Evolutionary conservation across 495 filamentous ascomycete species (phyloP), one percentile per base, ranked within the genome.

Genomic region (Neurospora africana): DNA sequence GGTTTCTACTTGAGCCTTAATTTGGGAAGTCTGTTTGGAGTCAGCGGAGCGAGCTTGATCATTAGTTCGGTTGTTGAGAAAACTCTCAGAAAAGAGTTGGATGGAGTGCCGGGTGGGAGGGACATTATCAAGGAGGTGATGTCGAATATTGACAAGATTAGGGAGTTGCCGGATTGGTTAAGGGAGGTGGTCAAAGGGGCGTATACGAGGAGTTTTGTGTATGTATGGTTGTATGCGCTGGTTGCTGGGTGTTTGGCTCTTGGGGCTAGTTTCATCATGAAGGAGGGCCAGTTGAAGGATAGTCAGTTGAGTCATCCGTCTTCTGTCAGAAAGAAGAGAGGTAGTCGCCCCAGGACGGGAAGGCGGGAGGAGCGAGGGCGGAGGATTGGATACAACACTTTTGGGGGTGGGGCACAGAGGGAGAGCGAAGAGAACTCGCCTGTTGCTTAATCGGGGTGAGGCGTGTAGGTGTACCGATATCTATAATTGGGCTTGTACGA

Each of bases 111-210:
- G 10, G 67, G 47, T 1, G 43, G 19, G 1, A 68, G 5, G 15
- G 7, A 69, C 0, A 73, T 75, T 13, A 71, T 75, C 19, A 36
- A 39, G 13, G 69, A 71, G 13, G 69, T 75, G 8, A 71, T 43
- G 21, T 75, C 74, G n/a, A 73, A 71, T 33, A 69, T 75, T 39
- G 74, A 75, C 65, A 36, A 19, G 17, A 75, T 75, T 47, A 40
- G 71, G 27, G 27, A 61, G 36, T 38, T 75, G n/a, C 74, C 74
- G 11, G n/a, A 30, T 58, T 35, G 71, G 40, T 40, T 75, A 36
- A 69, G 36, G 8, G 35, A 43, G 2, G 33, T 75, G 37, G 74
- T 75, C 1, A 40, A 40, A 6, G 27, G 36, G 33, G 69, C 71
- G 1, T 75, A 75, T 33, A 69, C 43, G 35, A 69, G 38, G 41